A percentile compares a stretch with the other conserved stretches of the same genome.
phyloP scores from a whole-genome alignment of 2,329 filamentous ascomycete species.

The Aureobasidium sp. region DNA sequence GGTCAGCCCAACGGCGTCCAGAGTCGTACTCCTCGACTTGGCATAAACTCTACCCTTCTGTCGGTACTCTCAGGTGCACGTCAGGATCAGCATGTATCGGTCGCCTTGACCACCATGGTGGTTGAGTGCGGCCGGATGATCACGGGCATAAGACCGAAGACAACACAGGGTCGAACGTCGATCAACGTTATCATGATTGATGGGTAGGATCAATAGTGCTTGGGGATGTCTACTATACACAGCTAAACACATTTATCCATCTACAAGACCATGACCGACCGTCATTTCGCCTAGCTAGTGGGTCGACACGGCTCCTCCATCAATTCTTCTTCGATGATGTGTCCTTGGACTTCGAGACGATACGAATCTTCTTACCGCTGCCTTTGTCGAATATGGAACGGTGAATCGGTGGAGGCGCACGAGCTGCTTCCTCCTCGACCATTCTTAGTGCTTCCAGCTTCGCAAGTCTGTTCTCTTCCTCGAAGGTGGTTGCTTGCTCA shows the following conservation, averaged over 20 bases:
- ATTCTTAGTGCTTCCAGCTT: conserved; percentile 28
- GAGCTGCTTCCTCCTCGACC: conserved; percentile 18
- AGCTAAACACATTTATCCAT: conserved; percentile 45
- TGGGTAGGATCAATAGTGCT: conserved; percentile 42
- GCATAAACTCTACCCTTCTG: not conserved
- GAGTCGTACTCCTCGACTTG: not conserved
- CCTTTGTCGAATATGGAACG: conserved; percentile 9
- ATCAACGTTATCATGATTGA: not conserved
- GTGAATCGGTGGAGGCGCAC: not conserved
- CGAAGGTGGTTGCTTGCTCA: conserved; percentile 15
- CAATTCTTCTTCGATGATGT: conserved; percentile 35
- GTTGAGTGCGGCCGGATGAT: not conserved
- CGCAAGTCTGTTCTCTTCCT: conserved; percentile 28
- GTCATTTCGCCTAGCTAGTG: conserved; percentile 46
- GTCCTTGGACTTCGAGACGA: conserved; percentile 11
- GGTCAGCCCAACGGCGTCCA: not conserved
- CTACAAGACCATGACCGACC: conserved; percentile 33
- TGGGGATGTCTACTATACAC: conserved; percentile 37
- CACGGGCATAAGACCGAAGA: not conserved
- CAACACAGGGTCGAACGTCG: not conserved
- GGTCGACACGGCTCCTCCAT: conserved; percentile 41
- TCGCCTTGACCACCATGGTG: not conserved
- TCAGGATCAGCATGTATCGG: not conserved
- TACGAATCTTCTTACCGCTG: conserved; percentile 16
- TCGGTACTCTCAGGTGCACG: not conserved